Conservation (phyloP, 2,329 filamentous ascomycete genomes). For the Aureobasidium sp. region DNA sequence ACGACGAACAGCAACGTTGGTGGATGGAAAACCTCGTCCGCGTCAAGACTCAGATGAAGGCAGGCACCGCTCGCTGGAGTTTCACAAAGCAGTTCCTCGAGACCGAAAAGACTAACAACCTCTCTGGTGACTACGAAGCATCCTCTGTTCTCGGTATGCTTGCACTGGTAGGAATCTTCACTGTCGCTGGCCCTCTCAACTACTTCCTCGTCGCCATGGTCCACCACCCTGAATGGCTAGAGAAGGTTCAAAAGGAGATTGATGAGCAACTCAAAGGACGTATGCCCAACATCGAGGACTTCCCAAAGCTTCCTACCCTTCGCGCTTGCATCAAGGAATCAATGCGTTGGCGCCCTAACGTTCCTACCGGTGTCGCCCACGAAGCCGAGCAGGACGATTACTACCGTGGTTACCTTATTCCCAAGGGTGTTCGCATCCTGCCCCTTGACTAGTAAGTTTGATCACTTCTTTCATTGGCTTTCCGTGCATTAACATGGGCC, state of each 20-base stretch:
- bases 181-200: conserved; percentile 23
- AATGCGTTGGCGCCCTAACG: conserved; percentile 40
- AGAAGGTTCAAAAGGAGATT: conserved; percentile 36
- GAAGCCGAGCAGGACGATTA: conserved; percentile 43
- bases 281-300: conserved; percentile 33
- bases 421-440: conserved; percentile 43
- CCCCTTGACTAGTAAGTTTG: conserved; percentile 42
- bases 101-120: conserved; percentile 25
- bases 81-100: conserved; percentile 36
- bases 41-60: conserved; percentile 31
- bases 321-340: conserved; percentile 27
- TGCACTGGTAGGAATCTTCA: conserved; percentile 27
- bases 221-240: conserved; percentile 40
- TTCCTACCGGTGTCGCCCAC: conserved; percentile 47
- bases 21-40: conserved; percentile 40
- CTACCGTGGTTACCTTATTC: conserved; percentile 45
- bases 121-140: conserved; percentile 28
- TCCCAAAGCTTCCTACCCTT: conserved; percentile 23
- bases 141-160: conserved; percentile 28
- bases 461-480: background rate
- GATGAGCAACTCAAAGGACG: conserved; percentile 35
- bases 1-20: conserved; percentile 45
- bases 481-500: background rate
- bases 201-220: conserved; percentile 34
- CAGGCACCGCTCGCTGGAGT: conserved; percentile 32